Conservation (phyloP, 306 rosid genomes). For the Sicyos baderoa region DNA sequence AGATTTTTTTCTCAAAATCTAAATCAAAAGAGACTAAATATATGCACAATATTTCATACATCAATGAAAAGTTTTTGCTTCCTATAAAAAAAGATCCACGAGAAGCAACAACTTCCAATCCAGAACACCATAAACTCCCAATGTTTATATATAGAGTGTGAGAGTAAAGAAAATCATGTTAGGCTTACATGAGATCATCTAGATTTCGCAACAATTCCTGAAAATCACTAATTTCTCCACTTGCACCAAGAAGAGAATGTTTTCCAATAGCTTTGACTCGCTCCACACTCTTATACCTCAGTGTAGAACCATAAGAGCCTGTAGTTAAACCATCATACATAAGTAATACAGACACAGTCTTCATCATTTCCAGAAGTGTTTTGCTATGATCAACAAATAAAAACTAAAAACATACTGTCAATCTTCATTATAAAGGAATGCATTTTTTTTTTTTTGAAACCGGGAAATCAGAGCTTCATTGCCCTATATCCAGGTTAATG, state of each 20-base stretch:
- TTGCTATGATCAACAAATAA: not conserved
- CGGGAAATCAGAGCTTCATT: too few relatives aligned
- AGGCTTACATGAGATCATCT: slow-evolving; percentile 74
- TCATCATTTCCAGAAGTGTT: too few relatives aligned
- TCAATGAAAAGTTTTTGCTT: too few relatives aligned
- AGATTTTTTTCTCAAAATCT: slow-evolving; percentile 4
- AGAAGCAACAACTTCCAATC: not conserved
- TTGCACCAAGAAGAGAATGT: slow-evolving; percentile 85
- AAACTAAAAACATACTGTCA: not conserved
- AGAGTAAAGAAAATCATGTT: not conserved
- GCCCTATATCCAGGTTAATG: too few relatives aligned
- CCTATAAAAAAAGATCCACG: too few relatives aligned
- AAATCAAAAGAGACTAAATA: too few relatives aligned
- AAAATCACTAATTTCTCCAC: slow-evolving; percentile 95
- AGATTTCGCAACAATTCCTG: slow-evolving; percentile 72
- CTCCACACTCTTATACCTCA: slow-evolving; percentile 84
- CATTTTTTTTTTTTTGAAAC: not conserved
- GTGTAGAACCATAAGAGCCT: slow-evolving; percentile 94
- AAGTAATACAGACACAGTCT: not conserved
- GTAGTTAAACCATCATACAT: slow-evolving; percentile 16
- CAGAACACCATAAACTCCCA: not conserved
- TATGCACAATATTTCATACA: too few relatives aligned
- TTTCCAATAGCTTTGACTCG: slow-evolving; percentile 80
- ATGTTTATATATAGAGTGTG: not conserved
- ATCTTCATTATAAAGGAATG: not conserved